Conservation (phyloP, 1,284 basidiomycete species). For the Apiotrichum akiyoshidainum region DNA sequence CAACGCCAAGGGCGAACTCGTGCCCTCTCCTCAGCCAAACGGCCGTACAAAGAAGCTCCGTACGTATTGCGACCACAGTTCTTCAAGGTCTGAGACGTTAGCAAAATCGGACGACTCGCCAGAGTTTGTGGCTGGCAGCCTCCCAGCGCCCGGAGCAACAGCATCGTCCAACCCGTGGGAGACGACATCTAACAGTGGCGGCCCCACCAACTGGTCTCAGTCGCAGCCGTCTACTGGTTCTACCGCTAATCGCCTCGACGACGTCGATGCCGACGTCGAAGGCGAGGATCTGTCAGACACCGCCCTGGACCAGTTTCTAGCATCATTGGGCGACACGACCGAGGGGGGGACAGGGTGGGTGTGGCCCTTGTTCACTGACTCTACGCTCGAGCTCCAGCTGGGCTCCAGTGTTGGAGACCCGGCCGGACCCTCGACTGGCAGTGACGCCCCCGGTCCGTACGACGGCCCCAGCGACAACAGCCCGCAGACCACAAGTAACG, state of each 20-base stretch:
- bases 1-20: constrained; percentile 25
- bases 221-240: constrained; percentile 4
- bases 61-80: not conserved
- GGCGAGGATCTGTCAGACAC: constrained; percentile 15
- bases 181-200: not conserved
- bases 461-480: not conserved
- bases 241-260: constrained; percentile 3
- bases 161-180: constrained; percentile 15
- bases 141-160: not conserved
- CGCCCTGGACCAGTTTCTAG: constrained; percentile 20
- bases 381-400: constrained; percentile 20
- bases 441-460: not conserved
- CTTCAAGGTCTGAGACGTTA: not conserved
- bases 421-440: not conserved
- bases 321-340: constrained; percentile 12
- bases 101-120: constrained; percentile 11
- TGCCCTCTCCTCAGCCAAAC: constrained; percentile 27
- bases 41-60: constrained; percentile 24
- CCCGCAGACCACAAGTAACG: not conserved
- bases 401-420: not conserved
- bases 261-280: constrained; percentile 5
- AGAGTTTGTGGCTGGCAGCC: not conserved
- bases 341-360: constrained; percentile 18
- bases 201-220: constrained; percentile 1
- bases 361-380: constrained; percentile 19